Evolutionary conservation across 2,329 filamentous ascomycete genomes (phyloP).

Genomic region (Aureobasidium zeae): DNA sequence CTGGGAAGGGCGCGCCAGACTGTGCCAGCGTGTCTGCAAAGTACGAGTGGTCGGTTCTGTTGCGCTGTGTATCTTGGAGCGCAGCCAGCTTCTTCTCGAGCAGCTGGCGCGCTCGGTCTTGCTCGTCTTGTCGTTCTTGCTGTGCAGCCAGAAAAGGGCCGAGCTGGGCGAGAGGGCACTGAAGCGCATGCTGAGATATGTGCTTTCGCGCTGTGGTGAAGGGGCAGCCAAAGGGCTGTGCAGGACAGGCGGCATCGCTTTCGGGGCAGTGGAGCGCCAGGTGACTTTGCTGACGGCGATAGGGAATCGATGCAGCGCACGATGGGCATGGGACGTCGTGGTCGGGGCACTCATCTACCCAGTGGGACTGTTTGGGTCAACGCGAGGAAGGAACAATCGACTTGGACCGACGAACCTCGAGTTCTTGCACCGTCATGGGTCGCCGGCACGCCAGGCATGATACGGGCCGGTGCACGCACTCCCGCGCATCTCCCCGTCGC

Average conservation of each 20-base stretch:
- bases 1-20: background rate
- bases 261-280: slow-evolving; percentile 34
- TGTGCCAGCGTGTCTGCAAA: background rate
- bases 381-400: background rate
- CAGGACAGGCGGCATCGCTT: slow-evolving; percentile 35
- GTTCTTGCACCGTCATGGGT: slow-evolving; percentile 45
- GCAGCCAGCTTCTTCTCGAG: slow-evolving; percentile 37
- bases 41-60: background rate
- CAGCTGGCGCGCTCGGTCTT: slow-evolving; percentile 35
- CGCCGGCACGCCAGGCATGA: slow-evolving; percentile 46
- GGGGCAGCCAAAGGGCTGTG: slow-evolving; percentile 36
- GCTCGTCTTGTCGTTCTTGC: slow-evolving; percentile 35
- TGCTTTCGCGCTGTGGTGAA: slow-evolving; percentile 32
- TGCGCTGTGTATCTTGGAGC: slow-evolving; percentile 26
- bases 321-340: slow-evolving; percentile 36
- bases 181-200: slow-evolving; percentile 32
- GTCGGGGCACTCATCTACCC: slow-evolving; percentile 40
- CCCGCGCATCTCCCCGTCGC: slow-evolving; percentile 45
- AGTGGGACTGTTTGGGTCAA: slow-evolving; percentile 21
- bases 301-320: slow-evolving; percentile 35
- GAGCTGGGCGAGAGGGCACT: slow-evolving; percentile 39
- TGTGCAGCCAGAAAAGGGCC: slow-evolving; percentile 37
- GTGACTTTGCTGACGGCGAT: slow-evolving; percentile 35
- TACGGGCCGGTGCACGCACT: slow-evolving; percentile 46
- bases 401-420: slow-evolving; percentile 34